A percentile compares a stretch with the other conserved stretches of the same genome.
phyloP scores from a whole-genome alignment of 108 stramenopile genomes.

The Nitzschia putrida region DNA sequence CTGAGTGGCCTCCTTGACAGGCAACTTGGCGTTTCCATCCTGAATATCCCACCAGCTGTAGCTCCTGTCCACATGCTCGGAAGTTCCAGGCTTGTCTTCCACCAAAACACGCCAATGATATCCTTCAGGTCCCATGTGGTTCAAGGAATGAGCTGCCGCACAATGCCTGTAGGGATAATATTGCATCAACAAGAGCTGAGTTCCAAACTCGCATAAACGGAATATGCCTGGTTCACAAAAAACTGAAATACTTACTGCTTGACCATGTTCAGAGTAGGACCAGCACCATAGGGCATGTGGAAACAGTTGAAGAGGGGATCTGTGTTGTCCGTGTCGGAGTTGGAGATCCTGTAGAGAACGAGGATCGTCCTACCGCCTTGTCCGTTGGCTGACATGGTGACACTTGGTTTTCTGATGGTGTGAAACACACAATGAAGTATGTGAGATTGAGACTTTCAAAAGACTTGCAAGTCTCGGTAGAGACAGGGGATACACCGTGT shows the following conservation, averaged over 20 bases:
- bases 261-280: constrained; percentile 61
- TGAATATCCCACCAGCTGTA: constrained; percentile 91
- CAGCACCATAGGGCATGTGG: constrained; percentile 58
- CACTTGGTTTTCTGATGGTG: background rate
- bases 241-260: constrained; percentile 55
- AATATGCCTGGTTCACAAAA: no score
- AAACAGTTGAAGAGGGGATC: constrained; percentile 68
- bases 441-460: no score
- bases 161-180: constrained; percentile 40
- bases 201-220: background rate
- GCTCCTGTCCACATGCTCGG: constrained; percentile 19
- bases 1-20: constrained; percentile 65
- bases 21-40: constrained; percentile 81
- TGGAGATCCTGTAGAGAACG: constrained; percentile 56
- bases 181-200: background rate
- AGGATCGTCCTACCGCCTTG: constrained; percentile 26
- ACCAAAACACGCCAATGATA: constrained; percentile 88
- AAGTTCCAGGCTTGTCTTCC: constrained; percentile 59
- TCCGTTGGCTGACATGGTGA: constrained; percentile 15
- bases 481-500: no score
- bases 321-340: constrained; percentile 45
- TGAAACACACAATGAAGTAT: no score
- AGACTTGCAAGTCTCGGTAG: no score
- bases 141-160: constrained; percentile 54
- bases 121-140: constrained; percentile 65